Conservation (phyloP, 2,329 filamentous ascomycete genomes). For the Colletotrichum coccodes region DNA sequence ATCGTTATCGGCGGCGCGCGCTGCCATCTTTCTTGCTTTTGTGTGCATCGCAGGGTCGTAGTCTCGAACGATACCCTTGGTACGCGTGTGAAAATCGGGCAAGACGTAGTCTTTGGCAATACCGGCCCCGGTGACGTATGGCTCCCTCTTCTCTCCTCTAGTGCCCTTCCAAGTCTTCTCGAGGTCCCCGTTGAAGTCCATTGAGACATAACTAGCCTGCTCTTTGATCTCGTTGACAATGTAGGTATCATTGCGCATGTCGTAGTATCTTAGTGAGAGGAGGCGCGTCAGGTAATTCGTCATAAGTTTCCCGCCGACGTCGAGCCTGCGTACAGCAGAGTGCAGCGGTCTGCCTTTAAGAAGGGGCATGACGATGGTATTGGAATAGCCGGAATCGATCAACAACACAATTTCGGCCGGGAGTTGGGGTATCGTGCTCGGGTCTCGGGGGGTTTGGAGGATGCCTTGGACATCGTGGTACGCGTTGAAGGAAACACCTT, state of each 20-base stretch:
- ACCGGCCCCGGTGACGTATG: slow-evolving; percentile 61
- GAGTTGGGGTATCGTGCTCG: slow-evolving; percentile 51
- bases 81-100: slow-evolving; percentile 75
- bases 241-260: slow-evolving; percentile 93
- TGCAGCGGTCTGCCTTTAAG: slow-evolving; percentile 85
- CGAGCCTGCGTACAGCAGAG: slow-evolving; percentile 82
- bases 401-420: slow-evolving; percentile 87
- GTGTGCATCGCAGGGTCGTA: slow-evolving; percentile 77
- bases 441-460: slow-evolving; percentile 68
- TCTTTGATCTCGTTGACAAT: slow-evolving; percentile 98
- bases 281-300: slow-evolving; percentile 93
- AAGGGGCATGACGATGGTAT: slow-evolving; percentile 89
- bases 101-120: slow-evolving; percentile 93
- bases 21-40: slow-evolving; percentile 56
- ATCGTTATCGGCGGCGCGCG: slow-evolving; percentile 48
- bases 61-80: slow-evolving; percentile 77
- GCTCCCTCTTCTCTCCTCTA: slow-evolving; percentile 63
- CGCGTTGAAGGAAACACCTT: slow-evolving; percentile 80
- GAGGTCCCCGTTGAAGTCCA: slow-evolving; percentile 80
- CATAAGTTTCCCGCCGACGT: slow-evolving; percentile 91
- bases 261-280: slow-evolving; percentile 90
- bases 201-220: slow-evolving; percentile 82
- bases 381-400: slow-evolving; percentile 91
- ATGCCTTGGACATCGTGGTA: slow-evolving; percentile 81
- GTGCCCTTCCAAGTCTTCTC: slow-evolving; percentile 87